Base-by-base conservation (phyloP, 176 grass and related monocot species). In the Zizania latifolia region DNA sequence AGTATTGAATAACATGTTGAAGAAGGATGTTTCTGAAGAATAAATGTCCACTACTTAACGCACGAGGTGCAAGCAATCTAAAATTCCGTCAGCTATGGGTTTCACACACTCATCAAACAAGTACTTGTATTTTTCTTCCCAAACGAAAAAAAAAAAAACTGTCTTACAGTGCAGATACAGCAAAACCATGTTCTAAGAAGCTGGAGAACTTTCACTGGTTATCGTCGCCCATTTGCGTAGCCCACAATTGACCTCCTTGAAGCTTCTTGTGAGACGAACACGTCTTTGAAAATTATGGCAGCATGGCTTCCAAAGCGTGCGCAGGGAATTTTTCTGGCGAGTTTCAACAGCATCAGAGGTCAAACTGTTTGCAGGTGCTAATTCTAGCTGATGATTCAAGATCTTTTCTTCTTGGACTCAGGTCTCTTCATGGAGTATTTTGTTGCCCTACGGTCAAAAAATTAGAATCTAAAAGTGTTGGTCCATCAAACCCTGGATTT, bases 341-440 rank as follows among this genome's bases (percentile, higher is more conserved):
- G 46, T 19, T 57, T 27, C 70, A 58, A 19, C 4, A 14, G 6
- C 17, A 48, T 46, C 6, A 3, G 21, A 7, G 11, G 16, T 31
- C 4, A 19, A 13, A 38, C 4, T 45, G 36, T 75, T 30, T 71
- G 78, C 2, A 0, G 5, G 38, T 36, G 2, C 23, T 37, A 76
- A 39, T 24, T n/a, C 48, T 8, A 72, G 5, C 9, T 8, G 38
- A 66, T 43, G 34, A 29, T 75, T 82, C 71, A 88, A 10, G 68
- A 70, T 58, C 82, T 86, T 76, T 85, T 93, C 63, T 89, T 94
- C 72, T 98, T 93, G 0, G 76, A 89, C 44, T 19, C 16, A 17
- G 44, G 19, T 48, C 16, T 48, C 16, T 48, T n/a, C n/a, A n/a
- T n/a, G n/a, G n/a, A n/a, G n/a, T n/a, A n/a, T n/a, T n/a, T n/a